These are phyloP conservation scores for Colletotrichum limetticola DNA, from an alignment of 2,329 filamentous ascomycete genomes.

Conservation along the genomic window DNA sequence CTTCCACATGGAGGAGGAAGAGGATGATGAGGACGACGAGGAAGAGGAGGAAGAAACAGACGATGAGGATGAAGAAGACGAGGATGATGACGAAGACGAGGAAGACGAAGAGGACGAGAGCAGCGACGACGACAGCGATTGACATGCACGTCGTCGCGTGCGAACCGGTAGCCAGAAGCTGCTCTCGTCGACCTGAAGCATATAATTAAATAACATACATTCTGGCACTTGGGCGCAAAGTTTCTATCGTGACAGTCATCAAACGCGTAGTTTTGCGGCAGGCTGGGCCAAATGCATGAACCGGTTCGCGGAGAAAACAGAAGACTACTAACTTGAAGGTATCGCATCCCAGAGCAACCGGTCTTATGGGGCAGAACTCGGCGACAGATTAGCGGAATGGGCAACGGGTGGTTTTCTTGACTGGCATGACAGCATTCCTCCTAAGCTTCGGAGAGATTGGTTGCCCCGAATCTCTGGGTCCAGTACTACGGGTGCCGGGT, in stretches of 20 bases:
- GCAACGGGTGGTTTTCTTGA: neutral
- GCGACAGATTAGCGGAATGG: neutral
- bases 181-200: neutral
- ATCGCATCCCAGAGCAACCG: neutral
- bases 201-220: neutral
- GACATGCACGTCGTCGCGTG: neutral
- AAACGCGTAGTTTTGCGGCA: neutral
- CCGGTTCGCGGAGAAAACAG: neutral
- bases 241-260: neutral
- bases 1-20: slow-evolving; percentile 57
- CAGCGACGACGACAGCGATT: slow-evolving; percentile 47
- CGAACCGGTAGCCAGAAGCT: neutral
- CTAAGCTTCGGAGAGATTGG: neutral
- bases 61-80: slow-evolving; percentile 57
- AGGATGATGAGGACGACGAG: slow-evolving; percentile 62
- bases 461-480: slow-evolving; percentile 14
- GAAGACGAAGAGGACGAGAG: slow-evolving; percentile 58
- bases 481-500: no score
- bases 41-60: slow-evolving; percentile 63
- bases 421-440: neutral
- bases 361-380: neutral
- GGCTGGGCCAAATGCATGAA: no score
- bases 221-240: neutral
- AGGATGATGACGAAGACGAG: slow-evolving; percentile 51
- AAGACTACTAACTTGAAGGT: neutral